A percentile compares a stretch with the other conserved stretches of the same genome.
phyloP scores from a whole-genome alignment of 2,329 filamentous ascomycete genomes.

The Aschersonia sp. region DNA sequence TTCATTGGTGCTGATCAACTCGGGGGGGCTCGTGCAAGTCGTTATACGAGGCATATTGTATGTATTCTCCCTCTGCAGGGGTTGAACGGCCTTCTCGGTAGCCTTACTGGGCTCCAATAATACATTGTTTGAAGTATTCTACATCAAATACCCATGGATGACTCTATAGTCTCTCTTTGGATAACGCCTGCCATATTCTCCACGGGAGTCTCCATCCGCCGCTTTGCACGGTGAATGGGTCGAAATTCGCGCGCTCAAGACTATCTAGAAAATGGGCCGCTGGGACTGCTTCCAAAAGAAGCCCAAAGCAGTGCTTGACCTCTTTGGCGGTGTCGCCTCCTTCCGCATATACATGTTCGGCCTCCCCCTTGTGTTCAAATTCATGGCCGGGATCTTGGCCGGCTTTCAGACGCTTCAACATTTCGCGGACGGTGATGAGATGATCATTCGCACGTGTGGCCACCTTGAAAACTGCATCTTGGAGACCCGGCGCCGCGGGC shows the following conservation, averaged over 20 bases:
- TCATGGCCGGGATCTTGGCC: conserved; percentile 69
- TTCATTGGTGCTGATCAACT: no score
- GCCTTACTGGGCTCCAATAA: no score
- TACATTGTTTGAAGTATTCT: no score
- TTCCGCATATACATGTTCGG: conserved; percentile 41
- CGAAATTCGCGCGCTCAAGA: conserved; percentile 71
- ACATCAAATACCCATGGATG: no score
- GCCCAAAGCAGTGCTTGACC: conserved; percentile 54
- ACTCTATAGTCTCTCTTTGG: conserved; percentile 30
- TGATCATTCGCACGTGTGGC: conserved; percentile 93
- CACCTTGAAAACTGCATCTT: conserved; percentile 82
- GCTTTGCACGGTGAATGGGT: conserved; percentile 55
- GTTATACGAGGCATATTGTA: no score
- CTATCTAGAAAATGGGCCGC: conserved; percentile 66
- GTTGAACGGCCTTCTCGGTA: no score
- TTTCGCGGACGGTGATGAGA: conserved; percentile 82
- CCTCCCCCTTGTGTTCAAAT: conserved; percentile 75
- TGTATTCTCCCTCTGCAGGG: no score
- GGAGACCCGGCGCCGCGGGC: conserved; percentile 61
- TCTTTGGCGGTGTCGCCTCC: conserved; percentile 23
- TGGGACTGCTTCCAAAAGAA: conserved; percentile 67
- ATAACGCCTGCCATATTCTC: conserved; percentile 44
- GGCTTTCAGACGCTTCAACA: conserved; percentile 66
- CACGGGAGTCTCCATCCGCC: conserved; percentile 72
- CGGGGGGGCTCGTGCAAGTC: no score